A percentile compares a stretch with the other conserved stretches of the same genome.
Evolutionary conservation across 1,139 yeast species (phyloP).

Genomic region (Magnusiomyces suaveolens): DNA sequence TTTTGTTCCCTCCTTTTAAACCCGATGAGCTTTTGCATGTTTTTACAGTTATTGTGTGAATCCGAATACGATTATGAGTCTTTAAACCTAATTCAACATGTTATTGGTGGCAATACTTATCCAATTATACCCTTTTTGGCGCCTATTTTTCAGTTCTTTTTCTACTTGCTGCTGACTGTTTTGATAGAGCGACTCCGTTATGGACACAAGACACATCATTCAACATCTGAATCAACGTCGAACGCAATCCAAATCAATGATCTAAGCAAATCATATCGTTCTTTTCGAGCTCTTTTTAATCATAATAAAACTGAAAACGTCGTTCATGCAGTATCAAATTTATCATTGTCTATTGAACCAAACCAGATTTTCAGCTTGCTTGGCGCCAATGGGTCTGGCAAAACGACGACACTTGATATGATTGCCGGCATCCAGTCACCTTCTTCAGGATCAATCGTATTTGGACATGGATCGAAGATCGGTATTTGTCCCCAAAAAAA

Average conservation of each 20-base stretch:
- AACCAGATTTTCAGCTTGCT: constrained; percentile 32
- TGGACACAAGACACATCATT: constrained; percentile 17
- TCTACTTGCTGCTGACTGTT: constrained; percentile 24
- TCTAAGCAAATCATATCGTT: constrained; percentile 24
- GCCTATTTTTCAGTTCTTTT: constrained; percentile 26
- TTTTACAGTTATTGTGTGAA: constrained; percentile 26
- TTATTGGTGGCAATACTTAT: constrained; percentile 25
- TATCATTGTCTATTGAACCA: constrained; percentile 21
- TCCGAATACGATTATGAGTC: constrained; percentile 22
- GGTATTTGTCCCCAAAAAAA: constrained; percentile 35
- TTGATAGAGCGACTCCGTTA: constrained; percentile 23
- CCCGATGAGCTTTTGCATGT: constrained; percentile 31
- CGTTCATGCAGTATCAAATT: constrained; percentile 29
- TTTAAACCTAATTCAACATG: constrained; percentile 23
- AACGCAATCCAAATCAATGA: constrained; percentile 19
- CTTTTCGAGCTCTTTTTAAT: background rate
- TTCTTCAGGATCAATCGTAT: constrained; percentile 24
- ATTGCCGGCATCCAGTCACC: constrained; percentile 30
- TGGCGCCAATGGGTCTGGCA: constrained; percentile 36
- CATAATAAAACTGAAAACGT: constrained; percentile 5
- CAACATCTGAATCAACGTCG: constrained; percentile 16
- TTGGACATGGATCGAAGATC: constrained; percentile 25
- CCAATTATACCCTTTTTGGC: constrained; percentile 28
- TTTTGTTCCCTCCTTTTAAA: constrained; percentile 31
- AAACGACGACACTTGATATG: constrained; percentile 34